Conservation (phyloP, 1,139 yeast species). For the Candida neerlandica region DNA sequence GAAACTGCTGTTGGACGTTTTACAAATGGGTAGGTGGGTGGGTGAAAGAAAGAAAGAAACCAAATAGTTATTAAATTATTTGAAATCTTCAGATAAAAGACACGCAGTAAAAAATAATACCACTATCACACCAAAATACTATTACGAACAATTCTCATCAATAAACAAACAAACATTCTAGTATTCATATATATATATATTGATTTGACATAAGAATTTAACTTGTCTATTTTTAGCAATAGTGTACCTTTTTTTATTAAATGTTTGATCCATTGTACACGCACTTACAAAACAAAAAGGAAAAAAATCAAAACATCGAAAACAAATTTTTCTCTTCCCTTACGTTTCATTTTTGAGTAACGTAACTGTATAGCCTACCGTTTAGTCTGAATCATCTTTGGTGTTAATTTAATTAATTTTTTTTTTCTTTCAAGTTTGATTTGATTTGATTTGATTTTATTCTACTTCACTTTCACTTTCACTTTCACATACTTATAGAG, state of each 20-base stretch:
- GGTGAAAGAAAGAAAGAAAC: no score
- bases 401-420: neutral
- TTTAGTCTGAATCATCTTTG: neutral
- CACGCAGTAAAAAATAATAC: no score
- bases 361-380: neutral
- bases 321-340: conserved; percentile 1
- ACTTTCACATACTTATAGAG: neutral
- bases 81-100: no score
- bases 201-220: no score
- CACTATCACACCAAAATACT: no score
- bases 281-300: neutral
- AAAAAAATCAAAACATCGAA: conserved; percentile 7
- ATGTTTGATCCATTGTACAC: neutral
- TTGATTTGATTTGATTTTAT: neutral
- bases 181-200: no score
- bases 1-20: no score
- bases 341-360: conserved; percentile 2
- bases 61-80: no score
- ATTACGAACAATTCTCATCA: no score
- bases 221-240: neutral
- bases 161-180: no score
- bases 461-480: neutral
- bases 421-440: neutral
- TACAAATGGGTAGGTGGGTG: no score
- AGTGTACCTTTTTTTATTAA: neutral